Evolutionary conservation across 192 early-diverging fungal genomes (phyloP).

Genomic region (Radiomyces spectabilis): DNA sequence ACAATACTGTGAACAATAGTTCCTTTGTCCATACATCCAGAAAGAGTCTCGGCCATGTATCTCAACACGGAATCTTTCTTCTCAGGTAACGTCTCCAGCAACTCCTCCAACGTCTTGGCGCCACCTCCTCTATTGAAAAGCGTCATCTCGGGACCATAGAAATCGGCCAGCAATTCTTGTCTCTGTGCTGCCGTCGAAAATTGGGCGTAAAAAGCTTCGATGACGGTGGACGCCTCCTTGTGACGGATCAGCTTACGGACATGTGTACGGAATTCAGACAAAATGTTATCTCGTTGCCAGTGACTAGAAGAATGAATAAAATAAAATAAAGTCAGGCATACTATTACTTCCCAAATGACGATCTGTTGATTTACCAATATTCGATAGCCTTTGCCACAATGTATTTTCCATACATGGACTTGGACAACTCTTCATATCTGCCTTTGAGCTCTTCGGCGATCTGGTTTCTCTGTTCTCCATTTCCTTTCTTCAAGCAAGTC

Average conservation of each 20-base stretch:
- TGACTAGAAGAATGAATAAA: constrained; percentile 29
- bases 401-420: constrained; percentile 81
- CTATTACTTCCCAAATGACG: not conserved
- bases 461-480: constrained; percentile 57
- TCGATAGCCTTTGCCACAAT: constrained; percentile 82
- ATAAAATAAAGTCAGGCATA: not conserved
- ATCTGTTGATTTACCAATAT: constrained; percentile 51
- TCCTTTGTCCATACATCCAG: constrained; percentile 76
- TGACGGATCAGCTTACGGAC: constrained; percentile 83
- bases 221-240: constrained; percentile 76
- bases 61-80: constrained; percentile 68
- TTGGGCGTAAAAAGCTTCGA: constrained; percentile 80
- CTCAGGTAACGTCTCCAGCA: constrained; percentile 54
- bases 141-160: constrained; percentile 89
- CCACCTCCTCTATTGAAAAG: constrained; percentile 60
- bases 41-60: constrained; percentile 60
- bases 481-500: constrained; percentile 87
- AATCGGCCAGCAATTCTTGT: constrained; percentile 73
- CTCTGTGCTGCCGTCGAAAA: constrained; percentile 73
- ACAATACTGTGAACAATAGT: constrained; percentile 72
- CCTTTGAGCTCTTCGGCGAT: constrained; percentile 82
- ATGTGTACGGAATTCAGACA: constrained; percentile 73
- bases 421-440: constrained; percentile 62
- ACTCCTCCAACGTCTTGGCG: constrained; percentile 41
- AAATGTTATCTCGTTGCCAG: constrained; percentile 58